A percentile compares a stretch with the other conserved stretches of the same genome.
These are phyloP conservation scores for Eutrema heterophyllum DNA, from an alignment of 345 rosid species.

Conservation along the genomic window DNA sequence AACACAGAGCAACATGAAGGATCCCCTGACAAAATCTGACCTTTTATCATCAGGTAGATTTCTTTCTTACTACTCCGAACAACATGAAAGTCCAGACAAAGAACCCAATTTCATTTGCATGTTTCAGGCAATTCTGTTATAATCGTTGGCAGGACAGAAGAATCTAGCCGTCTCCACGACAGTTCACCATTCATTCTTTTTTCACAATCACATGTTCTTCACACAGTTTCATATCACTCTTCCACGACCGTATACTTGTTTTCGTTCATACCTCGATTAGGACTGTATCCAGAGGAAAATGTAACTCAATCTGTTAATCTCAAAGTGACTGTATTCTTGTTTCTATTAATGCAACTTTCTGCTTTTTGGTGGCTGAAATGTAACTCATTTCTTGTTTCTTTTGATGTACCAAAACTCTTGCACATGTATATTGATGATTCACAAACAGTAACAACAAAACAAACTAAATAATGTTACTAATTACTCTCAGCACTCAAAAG, in stretches of 20 bases:
- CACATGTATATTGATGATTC: background rate
- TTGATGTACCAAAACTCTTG: background rate
- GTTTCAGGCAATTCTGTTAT: background rate
- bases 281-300: background rate
- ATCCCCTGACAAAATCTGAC: conserved; percentile 28
- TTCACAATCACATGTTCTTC: background rate
- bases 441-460: background rate
- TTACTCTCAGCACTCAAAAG: background rate
- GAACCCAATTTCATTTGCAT: background rate
- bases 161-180: background rate
- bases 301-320: background rate
- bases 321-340: background rate
- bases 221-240: background rate
- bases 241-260: background rate
- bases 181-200: background rate
- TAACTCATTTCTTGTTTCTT: background rate
- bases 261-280: conserved; percentile 14
- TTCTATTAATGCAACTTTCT: conserved; percentile 13
- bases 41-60: conserved; percentile 6
- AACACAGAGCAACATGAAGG: conserved; percentile 49
- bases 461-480: background rate
- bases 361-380: background rate
- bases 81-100: background rate
- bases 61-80: background rate
- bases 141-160: background rate